Evolutionary conservation across 768 basidiomycete species (phyloP).

Genomic region (Rhodotorula kratochvilovae): DNA sequence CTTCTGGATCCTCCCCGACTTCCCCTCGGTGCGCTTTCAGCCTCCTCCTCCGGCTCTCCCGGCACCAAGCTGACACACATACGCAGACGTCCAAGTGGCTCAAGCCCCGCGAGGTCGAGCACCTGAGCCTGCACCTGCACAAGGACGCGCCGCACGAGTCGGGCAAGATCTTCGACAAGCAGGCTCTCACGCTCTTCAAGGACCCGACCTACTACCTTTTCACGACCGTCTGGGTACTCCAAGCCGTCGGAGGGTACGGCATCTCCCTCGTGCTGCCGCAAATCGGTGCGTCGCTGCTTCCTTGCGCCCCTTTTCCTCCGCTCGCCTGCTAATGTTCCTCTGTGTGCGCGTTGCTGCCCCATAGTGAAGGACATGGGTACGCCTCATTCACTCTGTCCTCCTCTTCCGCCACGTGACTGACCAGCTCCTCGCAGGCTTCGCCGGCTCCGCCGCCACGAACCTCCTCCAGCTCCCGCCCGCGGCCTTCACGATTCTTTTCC

Average conservation of each 20-base stretch:
- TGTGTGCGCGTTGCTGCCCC: no score
- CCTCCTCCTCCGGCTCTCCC: no score
- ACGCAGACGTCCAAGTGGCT: slow-evolving; percentile 17
- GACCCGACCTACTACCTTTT: slow-evolving; percentile 1
- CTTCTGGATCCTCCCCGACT: slow-evolving; percentile 23
- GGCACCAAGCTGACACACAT: no score
- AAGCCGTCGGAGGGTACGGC: neutral
- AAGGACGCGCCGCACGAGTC: neutral
- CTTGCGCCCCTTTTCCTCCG: no score
- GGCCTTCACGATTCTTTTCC: neutral
- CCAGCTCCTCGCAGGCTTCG: neutral
- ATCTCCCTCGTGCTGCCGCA: neutral
- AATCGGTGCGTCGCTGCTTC: neutral
- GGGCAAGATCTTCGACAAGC: slow-evolving; percentile 21
- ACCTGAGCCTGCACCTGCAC: neutral
- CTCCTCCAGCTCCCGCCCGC: slow-evolving; percentile 6
- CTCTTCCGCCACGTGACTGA: neutral
- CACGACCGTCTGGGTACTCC: neutral
- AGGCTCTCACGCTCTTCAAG: neutral
- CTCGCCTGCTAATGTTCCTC: no score
- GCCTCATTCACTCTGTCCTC: no score
- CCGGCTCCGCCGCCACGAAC: neutral
- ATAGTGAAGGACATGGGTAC: neutral
- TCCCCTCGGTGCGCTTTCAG: slow-evolving; percentile 8
- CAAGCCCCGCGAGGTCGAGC: slow-evolving; percentile 3